Percentiles rank a stretch among this genome's conserved stretches.
Evolutionary conservation across 768 basidiomycete species (phyloP).

Genomic region (Kwoniella sp.): DNA sequence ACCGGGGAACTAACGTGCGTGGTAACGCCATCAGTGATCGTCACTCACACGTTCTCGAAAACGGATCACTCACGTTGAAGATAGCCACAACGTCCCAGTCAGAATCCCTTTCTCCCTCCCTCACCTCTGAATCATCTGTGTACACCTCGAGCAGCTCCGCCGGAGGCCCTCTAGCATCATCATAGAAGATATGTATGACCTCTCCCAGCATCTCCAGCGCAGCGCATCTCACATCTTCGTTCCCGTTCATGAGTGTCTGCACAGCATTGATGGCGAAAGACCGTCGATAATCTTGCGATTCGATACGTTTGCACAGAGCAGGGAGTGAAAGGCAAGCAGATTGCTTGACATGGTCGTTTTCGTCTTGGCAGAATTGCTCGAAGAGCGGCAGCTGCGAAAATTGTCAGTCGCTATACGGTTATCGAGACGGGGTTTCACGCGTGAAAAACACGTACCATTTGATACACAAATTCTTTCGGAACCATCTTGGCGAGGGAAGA

Average conservation of each 20-base stretch:
- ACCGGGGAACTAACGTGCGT: conserved; percentile 72
- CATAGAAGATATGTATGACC: conserved; percentile 77
- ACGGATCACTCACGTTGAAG: conserved; percentile 54
- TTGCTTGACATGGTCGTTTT: conserved; percentile 79
- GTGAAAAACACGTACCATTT: conserved; percentile 60
- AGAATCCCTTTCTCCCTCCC: conserved; percentile 26
- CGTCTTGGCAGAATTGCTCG: conserved; percentile 68
- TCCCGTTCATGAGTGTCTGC: conserved; percentile 58
- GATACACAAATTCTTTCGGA: conserved; percentile 68
- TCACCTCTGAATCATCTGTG: conserved; percentile 60
- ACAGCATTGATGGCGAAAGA: conserved; percentile 69
- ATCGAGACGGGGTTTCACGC: too few relatives aligned
- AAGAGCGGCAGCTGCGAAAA: conserved; percentile 74
- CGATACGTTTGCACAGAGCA: conserved; percentile 70
- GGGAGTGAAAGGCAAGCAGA: conserved; percentile 84
- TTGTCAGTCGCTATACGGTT: neutral
- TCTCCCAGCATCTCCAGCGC: conserved; percentile 86
- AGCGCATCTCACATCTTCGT: conserved; percentile 68
- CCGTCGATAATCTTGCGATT: conserved; percentile 62
- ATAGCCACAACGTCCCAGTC: conserved; percentile 54
- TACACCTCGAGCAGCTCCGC: conserved; percentile 73
- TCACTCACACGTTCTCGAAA: neutral
- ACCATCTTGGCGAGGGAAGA: conserved; percentile 86
- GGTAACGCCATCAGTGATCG: neutral
- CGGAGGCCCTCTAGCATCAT: conserved; percentile 66